Percentiles rank a stretch among this genome's conserved stretches.
Evolutionary conservation across 176 grass and related monocot genomes (phyloP).

Genomic region (Puccinellia tenuiflora): DNA sequence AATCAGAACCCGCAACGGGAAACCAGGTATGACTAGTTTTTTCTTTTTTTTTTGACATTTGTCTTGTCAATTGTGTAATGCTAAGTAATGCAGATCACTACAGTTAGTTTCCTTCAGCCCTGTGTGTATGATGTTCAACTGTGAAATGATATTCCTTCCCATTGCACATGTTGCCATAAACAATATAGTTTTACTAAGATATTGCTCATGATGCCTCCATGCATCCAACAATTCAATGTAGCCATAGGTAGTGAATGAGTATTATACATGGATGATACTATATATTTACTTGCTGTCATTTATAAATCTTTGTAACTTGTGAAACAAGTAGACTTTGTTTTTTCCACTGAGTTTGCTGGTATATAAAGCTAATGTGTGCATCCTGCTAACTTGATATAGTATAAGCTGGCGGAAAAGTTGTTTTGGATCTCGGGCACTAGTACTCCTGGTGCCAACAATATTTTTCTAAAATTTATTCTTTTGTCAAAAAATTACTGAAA

Average conservation of each 20-base stretch:
- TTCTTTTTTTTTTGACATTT: background rate
- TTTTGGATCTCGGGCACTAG: too few species aligned
- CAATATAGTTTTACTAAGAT: background rate
- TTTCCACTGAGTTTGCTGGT: background rate
- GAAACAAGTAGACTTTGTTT: background rate
- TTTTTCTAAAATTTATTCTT: too few species aligned
- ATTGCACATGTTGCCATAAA: background rate
- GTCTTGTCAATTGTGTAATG: background rate
- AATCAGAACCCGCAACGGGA: slow-evolving; percentile 58
- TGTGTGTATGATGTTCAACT: background rate
- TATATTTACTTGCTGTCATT: background rate
- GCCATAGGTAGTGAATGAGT: background rate
- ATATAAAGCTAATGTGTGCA: background rate
- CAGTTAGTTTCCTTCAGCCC: background rate
- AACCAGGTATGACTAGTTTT: slow-evolving; percentile 60
- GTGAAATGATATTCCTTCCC: background rate
- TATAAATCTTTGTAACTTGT: background rate
- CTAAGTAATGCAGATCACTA: background rate
- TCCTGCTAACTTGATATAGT: background rate
- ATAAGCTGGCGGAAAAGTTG: too few species aligned
- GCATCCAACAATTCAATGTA: background rate
- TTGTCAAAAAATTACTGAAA: too few species aligned
- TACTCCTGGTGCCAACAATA: too few species aligned
- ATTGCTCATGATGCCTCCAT: background rate
- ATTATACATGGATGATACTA: background rate